Evolutionary conservation across 192 early-diverging fungal genomes (phyloP), one percentile per base, ranked within the genome.

Genomic region (Coemansia sp.): DNA sequence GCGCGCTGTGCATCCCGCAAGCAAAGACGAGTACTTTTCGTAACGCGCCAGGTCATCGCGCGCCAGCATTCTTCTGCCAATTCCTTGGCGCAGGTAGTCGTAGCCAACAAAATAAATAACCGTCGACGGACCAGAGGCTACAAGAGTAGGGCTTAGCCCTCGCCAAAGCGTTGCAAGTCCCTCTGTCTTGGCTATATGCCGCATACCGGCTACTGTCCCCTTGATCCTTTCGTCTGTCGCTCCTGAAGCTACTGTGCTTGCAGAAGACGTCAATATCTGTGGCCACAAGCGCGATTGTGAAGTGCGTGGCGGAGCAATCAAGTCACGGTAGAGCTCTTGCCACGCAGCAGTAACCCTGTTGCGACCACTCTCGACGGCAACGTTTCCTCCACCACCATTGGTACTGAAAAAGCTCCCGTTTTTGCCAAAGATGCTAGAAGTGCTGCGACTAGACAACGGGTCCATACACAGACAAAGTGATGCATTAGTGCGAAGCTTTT

Each of bases 91-190:
- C 26, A 96, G 67, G 31, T 88, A 84, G 74, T 98, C 96, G 70
- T 98, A 98, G 10, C 95, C 96, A 3, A 94, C 87, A 82, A 94
- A 98, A 72, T 98, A 98, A 28, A 97, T 87, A 30, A 95, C 87
- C 1, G 94, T 96, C 2, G 93, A 87, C 0, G 96, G 96, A 1
- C 93, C 85, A 5, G 94, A 94, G 86, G 96, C 94, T 30, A 90
- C 82, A 62, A 99, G 72, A 7, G 94, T 92, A 2, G 96, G 93
- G 25, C 86, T 83, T 34, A 99, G 80, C 0, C 96, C 95, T 56
- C 91, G 81, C 92, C 93, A 99, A 46, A 99, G 84, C 9, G 86
- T 87, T n/a, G 80, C 51, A 0, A 87, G 34, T 0, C 96, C 96
- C 78, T 98, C 94, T 30, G 88, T 82, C 25, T 86, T 82, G 9